A percentile compares a stretch with the other conserved stretches of the same genome.
Conservation (phyloP, 805 yeast genomes). For the Zygoascus bituminiphila region DNA sequence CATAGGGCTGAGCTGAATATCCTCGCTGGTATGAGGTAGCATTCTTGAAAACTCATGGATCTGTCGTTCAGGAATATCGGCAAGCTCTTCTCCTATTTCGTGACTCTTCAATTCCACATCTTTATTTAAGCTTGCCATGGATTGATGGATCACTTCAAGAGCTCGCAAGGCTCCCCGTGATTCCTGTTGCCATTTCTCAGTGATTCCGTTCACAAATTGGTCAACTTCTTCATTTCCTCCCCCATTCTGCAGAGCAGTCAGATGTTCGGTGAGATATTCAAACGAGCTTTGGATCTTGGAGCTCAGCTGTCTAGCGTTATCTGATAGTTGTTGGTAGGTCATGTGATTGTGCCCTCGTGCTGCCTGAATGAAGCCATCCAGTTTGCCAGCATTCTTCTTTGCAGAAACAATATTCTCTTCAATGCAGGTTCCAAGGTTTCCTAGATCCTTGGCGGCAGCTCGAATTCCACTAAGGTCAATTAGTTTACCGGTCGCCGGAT, state of each 20-base stretch:
- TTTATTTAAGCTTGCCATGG: not conserved
- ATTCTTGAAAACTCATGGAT: slow-evolving; percentile 9
- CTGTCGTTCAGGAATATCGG: slow-evolving; percentile 7
- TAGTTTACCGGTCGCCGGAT: not conserved
- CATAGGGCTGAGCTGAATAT: not conserved
- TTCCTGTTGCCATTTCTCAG: not conserved
- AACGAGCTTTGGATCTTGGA: slow-evolving; percentile 2
- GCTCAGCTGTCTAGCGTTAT: slow-evolving; percentile 1
- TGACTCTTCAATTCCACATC: not conserved
- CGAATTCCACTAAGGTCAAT: not conserved
- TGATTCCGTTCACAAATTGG: not conserved
- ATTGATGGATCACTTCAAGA: not conserved
- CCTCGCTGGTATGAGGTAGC: slow-evolving; percentile 10
- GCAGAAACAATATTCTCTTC: not conserved
- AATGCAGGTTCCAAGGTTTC: not conserved
- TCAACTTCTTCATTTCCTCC: not conserved
- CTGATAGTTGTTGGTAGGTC: not conserved
- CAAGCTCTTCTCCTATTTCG: not conserved
- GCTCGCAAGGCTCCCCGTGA: not conserved
- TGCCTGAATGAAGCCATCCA: slow-evolving; percentile 1
- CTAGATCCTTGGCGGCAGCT: not conserved
- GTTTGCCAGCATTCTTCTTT: not conserved
- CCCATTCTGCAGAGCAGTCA: not conserved
- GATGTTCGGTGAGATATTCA: slow-evolving; percentile 1
- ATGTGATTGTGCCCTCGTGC: not conserved